phyloP scores from a whole-genome alignment of 345 rosid genomes.

The Fremontodendron californicum region DNA sequence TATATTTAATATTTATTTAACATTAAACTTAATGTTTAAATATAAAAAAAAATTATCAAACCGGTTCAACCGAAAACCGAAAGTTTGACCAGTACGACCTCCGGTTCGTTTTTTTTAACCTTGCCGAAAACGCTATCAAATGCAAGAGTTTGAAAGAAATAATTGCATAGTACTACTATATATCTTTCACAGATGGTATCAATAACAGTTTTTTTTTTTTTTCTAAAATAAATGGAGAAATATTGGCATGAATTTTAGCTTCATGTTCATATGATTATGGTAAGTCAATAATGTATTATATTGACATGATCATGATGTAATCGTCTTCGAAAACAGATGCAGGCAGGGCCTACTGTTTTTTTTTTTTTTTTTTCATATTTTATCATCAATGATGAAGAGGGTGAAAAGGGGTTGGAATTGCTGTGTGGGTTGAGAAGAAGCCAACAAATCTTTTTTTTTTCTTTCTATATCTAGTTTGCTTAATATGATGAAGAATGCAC shows the following conservation, averaged over 20 bases:
- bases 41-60: too few relatives aligned
- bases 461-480: neutral
- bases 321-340: neutral
- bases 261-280: neutral
- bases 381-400: neutral
- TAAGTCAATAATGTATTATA: neutral
- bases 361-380: neutral
- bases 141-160: neutral
- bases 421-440: too few relatives aligned
- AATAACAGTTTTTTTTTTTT: neutral
- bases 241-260: conserved; percentile 14
- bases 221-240: neutral
- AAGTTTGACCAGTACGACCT: too few relatives aligned
- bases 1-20: too few relatives aligned
- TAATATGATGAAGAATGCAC: neutral
- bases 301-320: neutral
- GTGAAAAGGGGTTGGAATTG: too few relatives aligned
- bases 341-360: neutral
- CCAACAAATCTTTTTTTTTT: too few relatives aligned
- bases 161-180: neutral
- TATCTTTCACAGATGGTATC: neutral
- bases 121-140: too few relatives aligned
- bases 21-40: too few relatives aligned
- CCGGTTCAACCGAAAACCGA: too few relatives aligned
- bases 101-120: too few relatives aligned